These are phyloP conservation scores for Verticillium isaacii DNA, from an alignment of 2,329 filamentous ascomycete species.

Conservation along the genomic window DNA sequence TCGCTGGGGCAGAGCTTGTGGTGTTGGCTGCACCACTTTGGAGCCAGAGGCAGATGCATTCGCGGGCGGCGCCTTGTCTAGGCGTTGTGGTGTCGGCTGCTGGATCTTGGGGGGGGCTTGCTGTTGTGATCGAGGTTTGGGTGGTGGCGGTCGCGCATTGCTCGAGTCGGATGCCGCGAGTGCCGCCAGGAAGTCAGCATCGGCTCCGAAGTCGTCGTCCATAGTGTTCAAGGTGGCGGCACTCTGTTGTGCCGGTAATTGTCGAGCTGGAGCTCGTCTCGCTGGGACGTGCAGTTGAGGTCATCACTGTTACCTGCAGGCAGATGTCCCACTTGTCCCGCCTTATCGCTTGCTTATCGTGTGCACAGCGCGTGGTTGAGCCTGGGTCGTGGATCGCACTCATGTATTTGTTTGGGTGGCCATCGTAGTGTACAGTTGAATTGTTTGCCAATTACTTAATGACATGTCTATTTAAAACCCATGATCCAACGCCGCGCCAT, in stretches of 20 bases:
- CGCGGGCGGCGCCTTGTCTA: constrained; percentile 45
- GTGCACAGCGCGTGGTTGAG: too few relatives aligned
- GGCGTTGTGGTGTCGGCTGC: constrained; percentile 49
- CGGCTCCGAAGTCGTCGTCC: constrained; percentile 54
- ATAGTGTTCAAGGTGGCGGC: constrained; percentile 17
- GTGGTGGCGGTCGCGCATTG: constrained; percentile 14
- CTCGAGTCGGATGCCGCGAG: constrained; percentile 43
- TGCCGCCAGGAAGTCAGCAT: constrained; percentile 51
- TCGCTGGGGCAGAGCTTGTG: constrained; percentile 70
- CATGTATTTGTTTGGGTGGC: too few relatives aligned
- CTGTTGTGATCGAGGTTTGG: constrained; percentile 28
- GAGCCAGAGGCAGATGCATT: constrained; percentile 25
- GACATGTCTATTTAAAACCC: too few relatives aligned
- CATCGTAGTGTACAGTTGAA: too few relatives aligned
- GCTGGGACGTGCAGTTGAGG: too few relatives aligned
- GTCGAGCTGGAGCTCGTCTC: too few relatives aligned
- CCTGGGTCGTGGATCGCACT: too few relatives aligned
- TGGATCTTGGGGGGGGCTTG: constrained; percentile 29
- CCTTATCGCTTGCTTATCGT: too few relatives aligned
- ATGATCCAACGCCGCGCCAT: too few relatives aligned
- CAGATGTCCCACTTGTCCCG: too few relatives aligned
- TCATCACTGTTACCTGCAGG: too few relatives aligned
- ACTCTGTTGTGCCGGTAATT: not conserved
- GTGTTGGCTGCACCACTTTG: constrained; percentile 79
- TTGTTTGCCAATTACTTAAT: too few relatives aligned